phyloP scores from a whole-genome alignment of 306 rosid species.

The Quercus mongolica region DNA sequence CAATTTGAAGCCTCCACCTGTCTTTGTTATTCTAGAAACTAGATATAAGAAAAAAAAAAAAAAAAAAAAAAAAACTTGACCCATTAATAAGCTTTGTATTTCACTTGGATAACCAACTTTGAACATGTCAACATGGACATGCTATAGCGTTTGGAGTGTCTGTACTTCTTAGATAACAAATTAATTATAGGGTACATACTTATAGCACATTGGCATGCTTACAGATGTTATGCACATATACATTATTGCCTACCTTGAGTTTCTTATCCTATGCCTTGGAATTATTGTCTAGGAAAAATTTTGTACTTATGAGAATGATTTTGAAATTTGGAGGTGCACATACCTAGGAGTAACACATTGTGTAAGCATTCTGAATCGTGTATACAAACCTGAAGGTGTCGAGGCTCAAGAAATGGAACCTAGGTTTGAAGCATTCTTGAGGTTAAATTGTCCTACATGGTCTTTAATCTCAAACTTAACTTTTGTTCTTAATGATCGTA shows the following conservation, averaged over 20 bases:
- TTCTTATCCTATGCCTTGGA: not conserved
- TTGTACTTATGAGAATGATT: not conserved
- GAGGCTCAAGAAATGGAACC: conserved; percentile 12
- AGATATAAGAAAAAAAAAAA: too few species aligned
- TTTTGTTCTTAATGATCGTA: conserved; percentile 27
- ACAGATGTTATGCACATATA: not conserved
- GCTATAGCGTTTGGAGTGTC: too few species aligned
- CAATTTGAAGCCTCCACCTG: too few species aligned
- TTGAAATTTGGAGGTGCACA: conserved; percentile 17
- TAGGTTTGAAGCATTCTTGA: conserved; percentile 24
- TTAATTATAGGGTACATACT: too few species aligned
- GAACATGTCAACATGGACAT: too few species aligned
- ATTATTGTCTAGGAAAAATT: not conserved
- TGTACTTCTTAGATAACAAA: too few species aligned
- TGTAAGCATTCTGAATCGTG: conserved; percentile 15
- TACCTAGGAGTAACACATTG: conserved; percentile 35
- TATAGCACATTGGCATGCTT: not conserved
- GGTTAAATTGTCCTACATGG: conserved; percentile 17
- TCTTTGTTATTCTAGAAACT: too few species aligned
- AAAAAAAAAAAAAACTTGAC: too few species aligned
- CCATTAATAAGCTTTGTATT: too few species aligned
- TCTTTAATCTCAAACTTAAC: conserved; percentile 11
- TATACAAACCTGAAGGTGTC: conserved; percentile 3
- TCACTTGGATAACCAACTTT: too few species aligned
- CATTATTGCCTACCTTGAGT: not conserved